Evolutionary conservation across 2,329 filamentous ascomycete genomes (phyloP).

Genomic region (Colletotrichum phormii): DNA sequence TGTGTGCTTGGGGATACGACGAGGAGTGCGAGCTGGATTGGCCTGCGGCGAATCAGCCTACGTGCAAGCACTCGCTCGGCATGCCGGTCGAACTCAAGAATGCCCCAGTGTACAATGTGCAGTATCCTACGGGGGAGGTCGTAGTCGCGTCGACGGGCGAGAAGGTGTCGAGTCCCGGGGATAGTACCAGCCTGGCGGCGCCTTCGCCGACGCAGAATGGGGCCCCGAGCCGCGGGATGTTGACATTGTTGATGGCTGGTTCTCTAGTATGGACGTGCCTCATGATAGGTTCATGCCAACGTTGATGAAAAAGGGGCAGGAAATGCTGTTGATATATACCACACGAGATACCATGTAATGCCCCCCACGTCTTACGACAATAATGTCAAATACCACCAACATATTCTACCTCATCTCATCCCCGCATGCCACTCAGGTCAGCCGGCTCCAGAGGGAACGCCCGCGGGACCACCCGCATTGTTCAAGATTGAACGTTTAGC

Average conservation of each 20-base stretch:
- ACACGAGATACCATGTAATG: constrained; percentile 30
- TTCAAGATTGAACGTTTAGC: neutral
- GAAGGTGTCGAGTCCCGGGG: constrained; percentile 9
- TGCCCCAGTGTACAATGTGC: constrained; percentile 59
- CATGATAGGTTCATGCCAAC: constrained; percentile 8
- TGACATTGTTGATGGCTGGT: neutral
- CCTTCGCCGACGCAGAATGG: constrained; percentile 24
- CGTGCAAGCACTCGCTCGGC: constrained; percentile 57
- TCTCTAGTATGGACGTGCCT: constrained; percentile 26
- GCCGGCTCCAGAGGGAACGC: neutral
- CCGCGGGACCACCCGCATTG: neutral
- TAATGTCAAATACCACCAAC: constrained; percentile 28
- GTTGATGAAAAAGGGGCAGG: neutral
- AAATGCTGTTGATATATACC: constrained; percentile 15
- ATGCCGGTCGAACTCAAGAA: constrained; percentile 47
- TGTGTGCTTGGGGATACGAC: constrained; percentile 59
- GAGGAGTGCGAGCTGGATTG: constrained; percentile 59
- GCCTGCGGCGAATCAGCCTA: constrained; percentile 56
- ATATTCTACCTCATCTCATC: neutral
- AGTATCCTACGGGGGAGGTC: constrained; percentile 56
- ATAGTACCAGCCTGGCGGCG: constrained; percentile 20
- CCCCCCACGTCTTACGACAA: constrained; percentile 19
- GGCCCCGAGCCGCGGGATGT: neutral
- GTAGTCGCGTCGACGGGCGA: constrained; percentile 47
- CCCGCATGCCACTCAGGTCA: neutral